A percentile compares a stretch with the other conserved stretches of the same genome.
phyloP scores from a whole-genome alignment of 176 grass and related monocot genomes.

The Zizania latifolia region DNA sequence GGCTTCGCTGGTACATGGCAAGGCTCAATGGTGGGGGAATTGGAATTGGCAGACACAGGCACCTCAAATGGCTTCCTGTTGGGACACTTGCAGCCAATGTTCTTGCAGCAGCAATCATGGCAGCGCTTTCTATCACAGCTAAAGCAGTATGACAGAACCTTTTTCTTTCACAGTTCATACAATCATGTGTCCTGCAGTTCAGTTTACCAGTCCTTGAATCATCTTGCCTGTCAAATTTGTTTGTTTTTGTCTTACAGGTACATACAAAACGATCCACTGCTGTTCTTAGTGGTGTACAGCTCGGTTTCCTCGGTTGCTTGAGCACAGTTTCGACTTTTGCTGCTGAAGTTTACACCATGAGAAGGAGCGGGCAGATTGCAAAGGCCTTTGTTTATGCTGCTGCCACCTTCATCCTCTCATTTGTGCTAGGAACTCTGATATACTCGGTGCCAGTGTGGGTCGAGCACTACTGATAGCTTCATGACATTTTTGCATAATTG shows the following conservation, averaged over 20 bases:
- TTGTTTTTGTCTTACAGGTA: constrained; percentile 37
- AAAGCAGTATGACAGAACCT: constrained; percentile 53
- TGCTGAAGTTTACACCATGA: constrained; percentile 85
- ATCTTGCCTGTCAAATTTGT: not conserved
- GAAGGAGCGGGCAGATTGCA: constrained; percentile 59
- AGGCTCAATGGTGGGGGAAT: constrained; percentile 79
- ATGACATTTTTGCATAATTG: not conserved
- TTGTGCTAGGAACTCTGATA: constrained; percentile 69
- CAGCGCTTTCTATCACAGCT: constrained; percentile 45
- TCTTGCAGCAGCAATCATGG: constrained; percentile 76
- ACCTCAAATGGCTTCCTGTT: constrained; percentile 78
- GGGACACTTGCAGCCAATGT: constrained; percentile 89
- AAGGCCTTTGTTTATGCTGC: constrained; percentile 68
- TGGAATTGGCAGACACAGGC: constrained; percentile 50
- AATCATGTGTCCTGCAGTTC: not conserved
- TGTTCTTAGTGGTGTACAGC: constrained; percentile 65
- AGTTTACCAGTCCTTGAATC: not conserved
- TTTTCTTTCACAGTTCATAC: not conserved
- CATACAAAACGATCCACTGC: constrained; percentile 43
- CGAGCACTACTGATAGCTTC: constrained; percentile 34
- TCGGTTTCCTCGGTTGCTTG: constrained; percentile 84
- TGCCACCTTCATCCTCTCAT: constrained; percentile 60
- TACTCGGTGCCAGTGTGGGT: constrained; percentile 82
- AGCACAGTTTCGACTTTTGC: constrained; percentile 96
- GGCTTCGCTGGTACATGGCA: constrained; percentile 80